These are phyloP conservation scores for Detonula confervacea DNA, from an alignment of 352 stramenopile genomes.

Conservation along the genomic window DNA sequence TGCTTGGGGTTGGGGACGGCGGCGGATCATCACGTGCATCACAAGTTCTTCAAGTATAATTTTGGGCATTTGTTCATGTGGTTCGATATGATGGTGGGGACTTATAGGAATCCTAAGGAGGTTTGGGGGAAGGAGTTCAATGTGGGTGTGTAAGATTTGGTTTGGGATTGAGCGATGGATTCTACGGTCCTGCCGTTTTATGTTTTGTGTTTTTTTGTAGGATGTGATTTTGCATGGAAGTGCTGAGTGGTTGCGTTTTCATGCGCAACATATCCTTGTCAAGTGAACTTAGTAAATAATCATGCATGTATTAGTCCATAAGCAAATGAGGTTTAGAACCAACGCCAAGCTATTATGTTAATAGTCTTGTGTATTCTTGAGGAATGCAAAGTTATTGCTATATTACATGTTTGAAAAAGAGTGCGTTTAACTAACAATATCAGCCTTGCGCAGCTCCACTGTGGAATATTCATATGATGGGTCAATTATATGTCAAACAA, in stretches of 20 bases:
- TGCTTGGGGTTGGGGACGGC: constrained; percentile 83
- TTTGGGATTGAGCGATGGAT: too few relatives aligned
- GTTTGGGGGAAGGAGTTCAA: constrained; percentile 77
- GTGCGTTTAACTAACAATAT: too few relatives aligned
- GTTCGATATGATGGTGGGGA: constrained; percentile 81
- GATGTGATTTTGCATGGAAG: not conserved
- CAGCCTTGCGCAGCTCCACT: too few relatives aligned
- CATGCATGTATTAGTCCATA: too few relatives aligned
- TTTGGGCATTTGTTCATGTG: constrained; percentile 90
- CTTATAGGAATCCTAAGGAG: constrained; percentile 72
- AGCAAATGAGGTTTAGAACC: too few relatives aligned
- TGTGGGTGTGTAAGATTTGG: constrained; percentile 55
- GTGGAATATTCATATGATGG: too few relatives aligned
- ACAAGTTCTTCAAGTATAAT: constrained; percentile 89
- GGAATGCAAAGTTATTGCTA: too few relatives aligned
- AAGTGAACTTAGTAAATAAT: too few relatives aligned
- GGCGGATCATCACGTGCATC: constrained; percentile 89
- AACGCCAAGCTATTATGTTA: too few relatives aligned
- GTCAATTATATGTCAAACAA: too few relatives aligned
- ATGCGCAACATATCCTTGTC: not conserved
- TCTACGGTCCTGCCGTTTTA: not conserved
- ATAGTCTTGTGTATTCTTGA: too few relatives aligned
- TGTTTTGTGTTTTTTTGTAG: not conserved
- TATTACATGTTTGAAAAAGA: too few relatives aligned
- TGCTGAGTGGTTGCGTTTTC: not conserved